Conservation (phyloP, 2,329 filamentous ascomycete genomes). For the Phyllosticta citribraziliensis region DNA sequence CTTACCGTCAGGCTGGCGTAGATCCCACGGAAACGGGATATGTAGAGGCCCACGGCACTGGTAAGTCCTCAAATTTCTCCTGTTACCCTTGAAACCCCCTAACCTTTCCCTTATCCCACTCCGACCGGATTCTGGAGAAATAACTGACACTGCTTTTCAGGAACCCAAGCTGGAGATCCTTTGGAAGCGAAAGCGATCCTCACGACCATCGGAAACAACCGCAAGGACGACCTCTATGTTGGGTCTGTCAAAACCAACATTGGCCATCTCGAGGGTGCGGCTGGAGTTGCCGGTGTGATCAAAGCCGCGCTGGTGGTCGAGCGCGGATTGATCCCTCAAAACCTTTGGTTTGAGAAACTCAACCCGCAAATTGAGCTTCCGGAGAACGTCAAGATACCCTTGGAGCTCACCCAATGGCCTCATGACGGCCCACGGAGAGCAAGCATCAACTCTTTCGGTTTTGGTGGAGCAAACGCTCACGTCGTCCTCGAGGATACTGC, state of each 20-base stretch:
- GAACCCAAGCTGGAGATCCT: constrained; percentile 11
- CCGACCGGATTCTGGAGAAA: neutral
- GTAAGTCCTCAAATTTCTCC: constrained; percentile 23
- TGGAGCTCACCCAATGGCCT: constrained; percentile 10
- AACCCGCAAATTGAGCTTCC: constrained; percentile 11
- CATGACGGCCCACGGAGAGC: constrained; percentile 10
- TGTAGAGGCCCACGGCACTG: constrained; percentile 41
- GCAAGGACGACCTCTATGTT: constrained; percentile 11
- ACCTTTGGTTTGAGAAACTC: constrained; percentile 21
- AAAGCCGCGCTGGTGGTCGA: constrained; percentile 30
- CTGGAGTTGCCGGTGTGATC: constrained; percentile 29
- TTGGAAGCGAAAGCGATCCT: constrained; percentile 13
- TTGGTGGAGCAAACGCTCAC: constrained; percentile 21
- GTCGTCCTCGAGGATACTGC: constrained; percentile 16
- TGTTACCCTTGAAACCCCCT: too few species aligned
- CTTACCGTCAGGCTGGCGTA: constrained; percentile 29
- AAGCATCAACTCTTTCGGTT: constrained; percentile 17
- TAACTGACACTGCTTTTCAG: constrained; percentile 17
- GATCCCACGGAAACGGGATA: constrained; percentile 11
- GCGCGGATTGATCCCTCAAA: constrained; percentile 22
- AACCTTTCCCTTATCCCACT: too few species aligned
- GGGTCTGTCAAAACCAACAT: constrained; percentile 29
- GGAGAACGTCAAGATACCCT: constrained; percentile 12
- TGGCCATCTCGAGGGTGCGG: constrained; percentile 33
- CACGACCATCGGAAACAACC: neutral